Evolutionary conservation across 352 stramenopile genomes (phyloP).

Genomic region (Peronosclerospora sorghi): DNA sequence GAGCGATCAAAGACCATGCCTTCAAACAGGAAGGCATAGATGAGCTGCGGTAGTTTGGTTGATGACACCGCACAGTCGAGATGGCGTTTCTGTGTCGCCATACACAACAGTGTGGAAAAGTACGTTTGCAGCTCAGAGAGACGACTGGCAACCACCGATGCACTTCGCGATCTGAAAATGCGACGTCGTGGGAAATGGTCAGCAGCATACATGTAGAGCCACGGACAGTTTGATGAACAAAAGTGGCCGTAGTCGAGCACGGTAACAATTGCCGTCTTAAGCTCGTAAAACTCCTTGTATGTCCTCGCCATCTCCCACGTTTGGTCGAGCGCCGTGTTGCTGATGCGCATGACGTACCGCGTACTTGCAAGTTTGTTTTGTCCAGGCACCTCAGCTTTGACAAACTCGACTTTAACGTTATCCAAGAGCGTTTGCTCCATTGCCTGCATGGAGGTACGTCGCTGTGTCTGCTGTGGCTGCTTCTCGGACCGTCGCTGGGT

Average conservation of each 20-base stretch:
- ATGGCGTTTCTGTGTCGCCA: constrained; percentile 51
- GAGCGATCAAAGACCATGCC: constrained; percentile 70
- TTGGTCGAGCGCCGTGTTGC: constrained; percentile 48
- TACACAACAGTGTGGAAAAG: constrained; percentile 46
- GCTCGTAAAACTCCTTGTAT: constrained; percentile 70
- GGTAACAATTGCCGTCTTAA: constrained; percentile 50
- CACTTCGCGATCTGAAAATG: constrained; percentile 58
- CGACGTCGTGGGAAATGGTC: constrained; percentile 70
- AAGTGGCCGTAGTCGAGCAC: constrained; percentile 71
- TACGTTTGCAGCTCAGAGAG: constrained; percentile 58
- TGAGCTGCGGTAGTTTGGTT: constrained; percentile 45
- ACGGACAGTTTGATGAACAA: constrained; percentile 71
- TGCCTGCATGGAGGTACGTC: constrained; percentile 19
- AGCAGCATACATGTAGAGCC: constrained; percentile 71
- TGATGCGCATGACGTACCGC: constrained; percentile 73
- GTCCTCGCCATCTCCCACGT: constrained; percentile 74
- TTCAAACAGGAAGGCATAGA: constrained; percentile 76
- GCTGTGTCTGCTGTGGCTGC: constrained; percentile 40
- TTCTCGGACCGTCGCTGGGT: constrained; percentile 45
- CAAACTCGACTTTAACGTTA: constrained; percentile 66
- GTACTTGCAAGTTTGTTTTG: constrained; percentile 50
- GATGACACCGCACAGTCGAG: constrained; percentile 49
- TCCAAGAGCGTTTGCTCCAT: constrained; percentile 63
- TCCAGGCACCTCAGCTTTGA: constrained; percentile 66
- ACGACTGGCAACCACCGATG: constrained; percentile 47